Percentiles rank a stretch among this genome's conserved stretches.
These are phyloP conservation scores for Cyclocybe aegerita DNA, from an alignment of 768 basidiomycete genomes.

Conservation along the genomic window DNA sequence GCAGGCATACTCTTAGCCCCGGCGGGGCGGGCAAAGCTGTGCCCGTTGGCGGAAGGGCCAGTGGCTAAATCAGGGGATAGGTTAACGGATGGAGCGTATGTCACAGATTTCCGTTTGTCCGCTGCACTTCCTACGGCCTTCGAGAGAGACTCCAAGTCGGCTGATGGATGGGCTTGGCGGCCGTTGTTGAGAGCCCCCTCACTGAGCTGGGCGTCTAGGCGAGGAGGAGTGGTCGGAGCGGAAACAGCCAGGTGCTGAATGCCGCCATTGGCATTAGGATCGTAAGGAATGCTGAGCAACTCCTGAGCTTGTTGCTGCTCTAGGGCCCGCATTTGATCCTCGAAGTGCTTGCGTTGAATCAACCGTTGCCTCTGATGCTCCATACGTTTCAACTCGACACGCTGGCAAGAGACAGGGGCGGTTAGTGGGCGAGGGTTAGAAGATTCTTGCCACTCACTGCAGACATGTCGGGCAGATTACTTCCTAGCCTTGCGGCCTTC, in stretches of 20 bases:
- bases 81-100: constrained; percentile 77
- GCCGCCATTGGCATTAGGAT: constrained; percentile 47
- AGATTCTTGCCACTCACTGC: constrained; percentile 55
- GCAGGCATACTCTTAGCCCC: constrained; percentile 94
- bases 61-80: constrained; percentile 66
- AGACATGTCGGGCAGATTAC: constrained; percentile 84
- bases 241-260: constrained; percentile 83
- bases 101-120: constrained; percentile 86
- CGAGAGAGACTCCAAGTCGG: constrained; percentile 64
- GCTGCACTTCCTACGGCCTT: constrained; percentile 65
- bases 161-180: constrained; percentile 44
- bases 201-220: constrained; percentile 69
- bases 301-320: constrained; percentile 91
- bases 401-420: constrained; percentile 42
- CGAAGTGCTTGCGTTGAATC: constrained; percentile 86
- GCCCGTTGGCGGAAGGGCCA: constrained; percentile 43
- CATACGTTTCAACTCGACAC: constrained; percentile 86
- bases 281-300: constrained; percentile 73
- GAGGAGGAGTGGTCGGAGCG: constrained; percentile 85
- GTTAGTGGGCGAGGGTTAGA: constrained; percentile 4
- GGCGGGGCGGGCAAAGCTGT: constrained; percentile 59
- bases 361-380: constrained; percentile 90
- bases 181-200: constrained; percentile 49
- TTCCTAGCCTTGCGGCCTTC: constrained; percentile 80
- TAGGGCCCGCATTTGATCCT: constrained; percentile 93